Evolutionary conservation across 108 stramenopile genomes (phyloP).

Genomic region (Cyclotella atomus): DNA sequence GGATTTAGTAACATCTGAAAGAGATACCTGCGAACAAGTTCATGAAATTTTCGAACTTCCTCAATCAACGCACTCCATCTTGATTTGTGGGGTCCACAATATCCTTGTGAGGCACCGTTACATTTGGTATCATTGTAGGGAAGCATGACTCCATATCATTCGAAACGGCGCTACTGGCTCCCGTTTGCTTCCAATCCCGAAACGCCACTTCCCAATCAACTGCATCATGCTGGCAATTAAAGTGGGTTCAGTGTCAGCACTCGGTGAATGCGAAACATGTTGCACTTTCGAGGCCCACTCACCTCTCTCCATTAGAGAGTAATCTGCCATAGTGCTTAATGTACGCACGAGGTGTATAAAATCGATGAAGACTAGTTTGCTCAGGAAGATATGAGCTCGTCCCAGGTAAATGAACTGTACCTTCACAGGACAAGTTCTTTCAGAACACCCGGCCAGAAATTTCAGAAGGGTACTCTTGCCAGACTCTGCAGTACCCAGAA

Average conservation of each 20-base stretch:
- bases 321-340: conserved; percentile 60
- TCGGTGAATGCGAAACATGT: background rate
- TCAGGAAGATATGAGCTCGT: conserved; percentile 52
- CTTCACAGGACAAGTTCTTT: conserved; percentile 38
- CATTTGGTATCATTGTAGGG: conserved; percentile 47
- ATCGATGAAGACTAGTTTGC: conserved; percentile 59
- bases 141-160: conserved; percentile 14
- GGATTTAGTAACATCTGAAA: conserved; percentile 62
- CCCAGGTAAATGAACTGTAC: conserved; percentile 57
- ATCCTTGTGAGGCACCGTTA: no score
- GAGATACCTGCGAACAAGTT: no score
- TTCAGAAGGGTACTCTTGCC: conserved; percentile 65
- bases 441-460: conserved; percentile 45
- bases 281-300: no score
- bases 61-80: no score
- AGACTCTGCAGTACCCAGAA: conserved; percentile 58
- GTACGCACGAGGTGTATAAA: conserved; percentile 60
- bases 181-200: conserved; percentile 17
- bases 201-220: conserved; percentile 24
- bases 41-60: no score
- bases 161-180: conserved; percentile 1
- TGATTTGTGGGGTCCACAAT: no score
- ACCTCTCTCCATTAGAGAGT: background rate
- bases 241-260: background rate
- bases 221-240: no score